Base-by-base conservation (phyloP, 2,329 filamentous ascomycete species). In the Penicillium sp. region DNA sequence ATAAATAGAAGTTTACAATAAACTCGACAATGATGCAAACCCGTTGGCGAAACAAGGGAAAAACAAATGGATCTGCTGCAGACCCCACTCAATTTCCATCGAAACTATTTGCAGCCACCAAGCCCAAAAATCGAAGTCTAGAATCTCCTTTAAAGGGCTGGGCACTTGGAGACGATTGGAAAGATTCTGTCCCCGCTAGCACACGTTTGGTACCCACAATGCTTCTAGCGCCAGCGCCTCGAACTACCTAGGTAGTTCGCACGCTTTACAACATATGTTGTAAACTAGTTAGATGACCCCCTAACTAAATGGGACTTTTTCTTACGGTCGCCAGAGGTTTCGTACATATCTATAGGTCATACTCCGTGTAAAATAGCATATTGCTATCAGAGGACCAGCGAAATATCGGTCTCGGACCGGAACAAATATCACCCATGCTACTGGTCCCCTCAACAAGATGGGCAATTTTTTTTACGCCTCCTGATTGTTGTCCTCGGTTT, bases 101-200 rank as follows among this genome's bases (percentile, higher is more conserved):
- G n/a, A 39, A 38, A 29, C 40, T 38, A 51, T 52, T 52, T 55
- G 26, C 40, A 56, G 53, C 53, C 53, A 55, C 52, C 44, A 26
- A 43, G 47, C 39, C 53, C 31, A 38, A 50, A 44, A 44, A 35
- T 32, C 29, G 11, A 51, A 46, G 53, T 56, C 53, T 56, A 56
- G 53, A 56, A 56, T 56, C 34, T 32, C 48, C 11, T n/a, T 1
- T 10, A 32, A 43, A 51, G 47, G 53, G 47, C 53, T 55, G 47
- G 53, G 24, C 48, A 34, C 20, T 50, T 18, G 35, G 9, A 46
- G 45, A 52, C 35, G 38, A 20, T 50, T 31, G 22, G 11, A 42
- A 56, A 52, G 42, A 35, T 52, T 52, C 48, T 46, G 16, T 44
- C 8, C 22, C 35, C 42, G 26, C 53, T 46, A 52, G 8, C 40